phyloP scores from a whole-genome alignment of 208 protist species.

The Acanthamoeba royreba region DNA sequence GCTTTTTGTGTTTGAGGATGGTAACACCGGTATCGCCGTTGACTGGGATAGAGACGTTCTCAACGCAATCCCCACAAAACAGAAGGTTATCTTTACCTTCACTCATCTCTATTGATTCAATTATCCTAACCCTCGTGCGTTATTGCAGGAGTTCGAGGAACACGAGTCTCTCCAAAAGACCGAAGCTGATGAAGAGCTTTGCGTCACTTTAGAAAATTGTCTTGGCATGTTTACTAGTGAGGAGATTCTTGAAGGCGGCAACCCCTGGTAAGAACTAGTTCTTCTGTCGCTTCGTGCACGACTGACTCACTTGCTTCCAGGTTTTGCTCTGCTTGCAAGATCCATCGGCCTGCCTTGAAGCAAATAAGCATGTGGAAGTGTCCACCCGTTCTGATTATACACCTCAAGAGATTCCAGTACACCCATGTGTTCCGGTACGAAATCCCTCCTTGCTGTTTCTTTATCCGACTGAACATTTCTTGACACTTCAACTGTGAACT shows the following conservation, averaged over 20 bases:
- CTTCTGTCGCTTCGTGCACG: not conserved
- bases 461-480: not conserved
- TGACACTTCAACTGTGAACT: not conserved
- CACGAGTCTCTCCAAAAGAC: not conserved
- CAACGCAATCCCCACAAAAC: not conserved
- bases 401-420: constrained; percentile 82
- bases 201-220: constrained; percentile 59
- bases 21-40: not conserved
- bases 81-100: not conserved
- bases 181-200: not conserved
- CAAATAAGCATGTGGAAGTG: constrained; percentile 75
- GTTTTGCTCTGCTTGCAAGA: constrained; percentile 73
- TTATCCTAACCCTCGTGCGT: not conserved
- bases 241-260: constrained; percentile 61
- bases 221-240: constrained; percentile 59
- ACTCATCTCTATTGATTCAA: not conserved
- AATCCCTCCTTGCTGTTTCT: not conserved
- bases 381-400: constrained; percentile 78
- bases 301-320: not conserved
- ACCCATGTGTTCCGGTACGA: not conserved
- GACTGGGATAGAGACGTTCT: not conserved
- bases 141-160: not conserved
- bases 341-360: constrained; percentile 63
- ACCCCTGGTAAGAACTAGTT: constrained; percentile 40
- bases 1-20: not conserved